Percentiles rank a stretch among this genome's conserved stretches.
These are phyloP conservation scores for Sporothrix inflata DNA, from an alignment of 2,329 filamentous ascomycete genomes.

Conservation along the genomic window DNA sequence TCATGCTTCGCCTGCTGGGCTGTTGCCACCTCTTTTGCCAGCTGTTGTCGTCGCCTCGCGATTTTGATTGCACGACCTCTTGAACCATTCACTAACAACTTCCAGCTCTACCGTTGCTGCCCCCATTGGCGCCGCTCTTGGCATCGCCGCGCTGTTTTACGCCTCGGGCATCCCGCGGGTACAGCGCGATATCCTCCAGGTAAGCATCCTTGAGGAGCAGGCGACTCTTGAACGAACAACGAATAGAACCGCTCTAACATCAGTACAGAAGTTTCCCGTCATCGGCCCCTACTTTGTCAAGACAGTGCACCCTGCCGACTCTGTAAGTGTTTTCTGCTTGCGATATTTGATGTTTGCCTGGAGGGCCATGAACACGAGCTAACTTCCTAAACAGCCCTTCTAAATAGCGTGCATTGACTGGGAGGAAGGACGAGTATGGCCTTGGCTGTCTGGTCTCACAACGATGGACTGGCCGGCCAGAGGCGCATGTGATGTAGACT, in stretches of 20 bases:
- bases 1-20: not conserved
- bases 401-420: constrained; percentile 12
- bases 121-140: constrained; percentile 61
- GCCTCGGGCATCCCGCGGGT: constrained; percentile 65
- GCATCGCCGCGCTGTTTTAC: constrained; percentile 62
- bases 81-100: not conserved
- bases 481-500: constrained; percentile 2
- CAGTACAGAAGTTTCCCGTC: constrained; percentile 57
- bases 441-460: not conserved
- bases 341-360: too few species aligned
- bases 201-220: constrained; percentile 37
- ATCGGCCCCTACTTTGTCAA: constrained; percentile 56
- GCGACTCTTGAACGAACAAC: too few species aligned
- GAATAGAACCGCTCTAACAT: not conserved
- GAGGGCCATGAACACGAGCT: not conserved
- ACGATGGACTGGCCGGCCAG: not conserved
- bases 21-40: not conserved
- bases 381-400: constrained; percentile 8
- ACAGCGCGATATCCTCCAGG: constrained; percentile 61
- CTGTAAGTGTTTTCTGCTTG: constrained; percentile 52
- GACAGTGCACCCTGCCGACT: constrained; percentile 63
- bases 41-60: not conserved
- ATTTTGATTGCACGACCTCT: too few species aligned
- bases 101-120: constrained; percentile 56
- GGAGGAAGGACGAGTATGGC: not conserved